Percentiles rank a stretch among this genome's conserved stretches.
phyloP scores from a whole-genome alignment of 1,284 basidiomycete genomes.

The Rhodotorula sp. region DNA sequence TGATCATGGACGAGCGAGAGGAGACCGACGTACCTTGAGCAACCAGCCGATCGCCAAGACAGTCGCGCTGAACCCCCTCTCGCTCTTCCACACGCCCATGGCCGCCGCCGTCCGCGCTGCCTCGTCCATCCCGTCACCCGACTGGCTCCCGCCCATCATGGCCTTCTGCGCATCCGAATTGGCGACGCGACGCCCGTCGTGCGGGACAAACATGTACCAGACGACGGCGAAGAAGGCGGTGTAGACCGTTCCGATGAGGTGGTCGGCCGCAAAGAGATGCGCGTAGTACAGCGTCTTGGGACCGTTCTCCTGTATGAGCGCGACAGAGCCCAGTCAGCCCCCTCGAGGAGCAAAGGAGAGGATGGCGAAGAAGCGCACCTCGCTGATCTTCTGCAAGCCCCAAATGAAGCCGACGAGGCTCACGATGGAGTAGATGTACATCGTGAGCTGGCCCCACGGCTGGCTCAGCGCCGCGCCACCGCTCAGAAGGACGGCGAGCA shows the following conservation, averaged over 20 bases:
- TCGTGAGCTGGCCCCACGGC: conserved; percentile 66
- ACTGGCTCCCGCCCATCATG: conserved; percentile 60
- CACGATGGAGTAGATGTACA: conserved; percentile 88
- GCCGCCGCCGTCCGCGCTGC: conserved; percentile 70
- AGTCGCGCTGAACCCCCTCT: conserved; percentile 75
- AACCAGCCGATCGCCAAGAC: conserved; percentile 84
- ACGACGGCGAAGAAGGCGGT: conserved; percentile 82
- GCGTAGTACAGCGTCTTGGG: conserved; percentile 83
- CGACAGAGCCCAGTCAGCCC: background rate
- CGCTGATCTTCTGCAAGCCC: conserved; percentile 81
- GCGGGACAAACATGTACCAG: conserved; percentile 88
- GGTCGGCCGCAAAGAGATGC: conserved; percentile 88
- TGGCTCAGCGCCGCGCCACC: conserved; percentile 67
- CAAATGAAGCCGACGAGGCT: conserved; percentile 80
- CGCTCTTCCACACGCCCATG: conserved; percentile 80
- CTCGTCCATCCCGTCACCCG: conserved; percentile 61
- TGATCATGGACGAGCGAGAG: background rate
- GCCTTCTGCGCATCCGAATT: conserved; percentile 84
- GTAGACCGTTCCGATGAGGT: conserved; percentile 88
- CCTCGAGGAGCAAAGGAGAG: no score
- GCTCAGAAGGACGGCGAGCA: conserved; percentile 85
- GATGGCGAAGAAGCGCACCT: conserved; percentile 56
- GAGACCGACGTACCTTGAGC: conserved; percentile 67
- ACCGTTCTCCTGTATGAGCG: conserved; percentile 71
- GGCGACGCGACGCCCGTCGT: conserved; percentile 76